Base-by-base conservation (phyloP, 352 stramenopile genomes). In the Vaucheria bursata region DNA sequence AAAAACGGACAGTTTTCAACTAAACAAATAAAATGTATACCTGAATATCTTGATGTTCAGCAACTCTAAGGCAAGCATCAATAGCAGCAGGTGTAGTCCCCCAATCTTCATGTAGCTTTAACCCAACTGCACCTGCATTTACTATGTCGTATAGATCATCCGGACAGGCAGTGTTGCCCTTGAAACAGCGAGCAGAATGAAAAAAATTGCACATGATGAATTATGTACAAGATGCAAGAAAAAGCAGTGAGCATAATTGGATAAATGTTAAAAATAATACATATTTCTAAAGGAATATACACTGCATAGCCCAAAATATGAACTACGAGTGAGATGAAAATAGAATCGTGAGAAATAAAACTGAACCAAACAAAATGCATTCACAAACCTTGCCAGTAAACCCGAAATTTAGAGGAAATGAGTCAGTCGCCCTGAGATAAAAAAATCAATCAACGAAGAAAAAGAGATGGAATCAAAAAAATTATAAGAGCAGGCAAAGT, bases 31-130 rank as follows among this genome's bases (percentile, higher is more conserved):
- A 59, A 12, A 59, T 59, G 45, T 25, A 18, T 59, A 79, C 76
- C 76, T 81, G 76, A 32, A 81, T 71, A 71, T 81, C 76, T 7
- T 81, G 59, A n/a, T 81, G 32, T 5, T 81, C 76, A 4, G 92
- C 92, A 49, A 97, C 91, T 0, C 79, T 83, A 12, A 98, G 87
- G 52, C 91, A 96, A 34, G 87, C 89, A 85, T 97, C 92, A 84
- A 98, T 98, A 1, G 93, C 88, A 1, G 89, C 90, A 1, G 94
- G 94, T 33, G 94, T 98, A 1, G 94, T 98, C 36, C 94, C 94
- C 92, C 92, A 98, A 87, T 98, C 94, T 86, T 98, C 94, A 82
- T 98, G 94, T 12, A 98, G 87, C 85, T 98, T 98, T 83, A 98
- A 91, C 0, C 94, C 94, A 25, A 94, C 87, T 3, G 92, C 94